phyloP scores from a whole-genome alignment of 768 basidiomycete genomes.

The Termitomyces sp. region DNA sequence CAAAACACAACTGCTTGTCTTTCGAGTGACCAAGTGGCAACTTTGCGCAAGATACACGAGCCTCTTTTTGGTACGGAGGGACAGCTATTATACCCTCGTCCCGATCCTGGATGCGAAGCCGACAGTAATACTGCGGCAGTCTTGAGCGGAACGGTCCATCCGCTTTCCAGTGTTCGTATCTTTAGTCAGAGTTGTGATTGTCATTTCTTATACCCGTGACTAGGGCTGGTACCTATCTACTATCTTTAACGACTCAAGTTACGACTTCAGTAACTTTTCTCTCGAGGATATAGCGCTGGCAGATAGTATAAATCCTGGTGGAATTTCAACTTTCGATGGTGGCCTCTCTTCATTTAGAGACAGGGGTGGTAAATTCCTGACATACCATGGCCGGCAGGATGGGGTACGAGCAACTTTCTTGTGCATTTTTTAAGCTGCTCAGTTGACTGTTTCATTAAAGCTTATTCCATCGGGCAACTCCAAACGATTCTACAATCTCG shows the following conservation, averaged over 20 bases:
- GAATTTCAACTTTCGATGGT: constrained; percentile 3
- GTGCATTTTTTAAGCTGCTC: neutral
- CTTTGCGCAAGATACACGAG: neutral
- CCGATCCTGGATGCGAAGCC: constrained; percentile 3
- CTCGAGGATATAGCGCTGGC: constrained; percentile 1
- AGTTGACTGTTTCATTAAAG: neutral
- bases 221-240: constrained; percentile 2
- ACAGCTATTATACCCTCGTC: constrained; percentile 2
- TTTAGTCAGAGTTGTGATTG: neutral
- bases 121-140: neutral
- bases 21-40: neutral
- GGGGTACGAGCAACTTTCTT: neutral
- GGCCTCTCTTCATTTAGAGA: constrained; percentile 4
- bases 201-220: neutral
- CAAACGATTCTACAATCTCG: constrained; percentile 6
- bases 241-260: constrained; percentile 5
- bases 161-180: neutral
- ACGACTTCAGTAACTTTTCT: constrained; percentile 2
- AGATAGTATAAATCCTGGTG: constrained; percentile 5
- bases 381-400: constrained; percentile 8
- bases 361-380: constrained; percentile 8
- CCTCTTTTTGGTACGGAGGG: neutral
- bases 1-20: neutral
- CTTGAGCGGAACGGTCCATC: neutral
- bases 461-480: constrained; percentile 3